Evolutionary conservation across 306 rosid species (phyloP).

Genomic region (Dalbergia cultrata): DNA sequence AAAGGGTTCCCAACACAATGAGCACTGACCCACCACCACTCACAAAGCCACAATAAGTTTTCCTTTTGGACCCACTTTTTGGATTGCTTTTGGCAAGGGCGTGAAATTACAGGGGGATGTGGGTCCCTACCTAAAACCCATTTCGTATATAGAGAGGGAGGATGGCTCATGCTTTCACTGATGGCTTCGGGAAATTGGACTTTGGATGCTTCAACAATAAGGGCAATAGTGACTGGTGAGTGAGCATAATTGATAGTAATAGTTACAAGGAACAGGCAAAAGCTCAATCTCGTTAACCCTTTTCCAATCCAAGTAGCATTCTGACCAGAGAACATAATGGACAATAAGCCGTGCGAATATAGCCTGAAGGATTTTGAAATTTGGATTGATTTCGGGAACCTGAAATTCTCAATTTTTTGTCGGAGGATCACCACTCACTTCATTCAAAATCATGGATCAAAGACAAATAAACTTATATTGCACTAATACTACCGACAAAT

Average conservation of each 20-base stretch:
- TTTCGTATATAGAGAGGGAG: slow-evolving; percentile 32
- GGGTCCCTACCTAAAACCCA: slow-evolving; percentile 52
- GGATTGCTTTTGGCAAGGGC: slow-evolving; percentile 66
- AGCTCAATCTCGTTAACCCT: background rate
- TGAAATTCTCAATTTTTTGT: slow-evolving; percentile 12
- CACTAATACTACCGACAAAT: background rate
- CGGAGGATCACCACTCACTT: slow-evolving; percentile 18
- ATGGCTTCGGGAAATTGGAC: slow-evolving; percentile 23
- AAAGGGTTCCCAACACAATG: slow-evolving; percentile 62
- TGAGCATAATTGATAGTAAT: background rate
- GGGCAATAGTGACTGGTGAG: background rate
- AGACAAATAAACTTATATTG: slow-evolving; percentile 5
- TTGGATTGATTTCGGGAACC: slow-evolving; percentile 19
- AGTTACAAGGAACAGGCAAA: background rate
- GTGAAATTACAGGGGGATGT: slow-evolving; percentile 59
- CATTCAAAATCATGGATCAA: slow-evolving; percentile 38
- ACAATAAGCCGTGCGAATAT: slow-evolving; percentile 18
- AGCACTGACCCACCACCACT: slow-evolving; percentile 68
- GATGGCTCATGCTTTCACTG: slow-evolving; percentile 8
- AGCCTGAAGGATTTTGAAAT: background rate
- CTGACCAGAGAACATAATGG: slow-evolving; percentile 29
- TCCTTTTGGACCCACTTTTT: slow-evolving; percentile 64
- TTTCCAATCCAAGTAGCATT: slow-evolving; percentile 5
- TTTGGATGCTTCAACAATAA: slow-evolving; percentile 41
- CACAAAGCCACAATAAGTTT: slow-evolving; percentile 54